Percentiles rank a stretch among this genome's conserved stretches.
These are phyloP conservation scores for Salvia hispanica DNA, from an alignment of 257 asterid genomes.

Conservation along the genomic window DNA sequence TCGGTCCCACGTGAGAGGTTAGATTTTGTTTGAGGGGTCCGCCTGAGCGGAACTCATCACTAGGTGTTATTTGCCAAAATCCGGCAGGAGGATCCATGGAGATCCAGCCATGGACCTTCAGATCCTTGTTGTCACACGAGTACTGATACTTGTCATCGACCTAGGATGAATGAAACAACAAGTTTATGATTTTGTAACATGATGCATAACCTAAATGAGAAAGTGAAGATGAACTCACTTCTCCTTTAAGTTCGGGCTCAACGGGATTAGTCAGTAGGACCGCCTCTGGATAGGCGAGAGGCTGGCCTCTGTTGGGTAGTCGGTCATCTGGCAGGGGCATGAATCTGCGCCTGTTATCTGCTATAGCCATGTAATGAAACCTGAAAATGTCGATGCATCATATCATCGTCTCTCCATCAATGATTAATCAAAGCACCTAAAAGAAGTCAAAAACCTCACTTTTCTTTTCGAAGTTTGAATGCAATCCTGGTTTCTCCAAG, in stretches of 20 bases:
- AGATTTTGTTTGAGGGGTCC: conserved; percentile 92
- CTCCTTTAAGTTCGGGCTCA: conserved; percentile 82
- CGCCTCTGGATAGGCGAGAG: conserved; percentile 84
- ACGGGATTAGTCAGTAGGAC: conserved; percentile 83
- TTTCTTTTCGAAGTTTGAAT: conserved; percentile 89
- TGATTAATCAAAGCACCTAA: background rate
- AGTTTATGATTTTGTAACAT: background rate
- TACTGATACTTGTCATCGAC: conserved; percentile 90
- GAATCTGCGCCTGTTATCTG: conserved; percentile 68
- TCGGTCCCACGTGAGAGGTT: conserved; percentile 92
- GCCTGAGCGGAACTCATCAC: conserved; percentile 83
- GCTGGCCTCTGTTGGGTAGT: conserved; percentile 71
- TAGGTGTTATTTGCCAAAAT: conserved; percentile 88
- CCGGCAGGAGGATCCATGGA: conserved; percentile 69
- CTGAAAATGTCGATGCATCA: conserved; percentile 36
- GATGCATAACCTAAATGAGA: background rate
- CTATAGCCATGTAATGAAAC: conserved; percentile 79
- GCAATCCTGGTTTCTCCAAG: conserved; percentile 92
- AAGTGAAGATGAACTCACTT: conserved; percentile 42
- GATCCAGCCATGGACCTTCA: conserved; percentile 78
- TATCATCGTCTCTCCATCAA: conserved; percentile 17
- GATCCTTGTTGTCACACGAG: conserved; percentile 79
- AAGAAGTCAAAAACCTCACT: conserved; percentile 39
- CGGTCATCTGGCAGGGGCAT: conserved; percentile 89
- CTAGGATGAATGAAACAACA: conserved; percentile 33